These are phyloP conservation scores for Botrytis sinoallii DNA, from an alignment of 2,329 filamentous ascomycete genomes.

Conservation along the genomic window DNA sequence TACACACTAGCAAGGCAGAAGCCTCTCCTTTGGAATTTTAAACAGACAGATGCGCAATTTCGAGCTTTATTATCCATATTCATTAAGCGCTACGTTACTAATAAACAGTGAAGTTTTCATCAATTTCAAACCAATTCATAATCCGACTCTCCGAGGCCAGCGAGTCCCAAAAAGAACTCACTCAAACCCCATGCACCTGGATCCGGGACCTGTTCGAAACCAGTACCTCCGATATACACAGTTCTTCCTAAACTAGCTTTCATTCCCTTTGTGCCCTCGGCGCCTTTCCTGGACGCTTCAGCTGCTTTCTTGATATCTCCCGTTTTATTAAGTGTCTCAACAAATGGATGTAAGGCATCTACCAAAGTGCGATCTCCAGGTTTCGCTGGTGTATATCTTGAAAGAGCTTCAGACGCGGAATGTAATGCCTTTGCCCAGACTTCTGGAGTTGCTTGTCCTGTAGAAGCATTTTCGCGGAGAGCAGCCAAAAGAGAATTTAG, in stretches of 20 bases:
- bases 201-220: constrained; percentile 70
- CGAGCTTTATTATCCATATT: background rate
- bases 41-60: background rate
- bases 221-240: constrained; percentile 76
- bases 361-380: constrained; percentile 87
- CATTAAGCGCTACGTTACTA: constrained; percentile 1
- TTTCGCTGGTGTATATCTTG: constrained; percentile 82
- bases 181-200: constrained; percentile 75
- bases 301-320: constrained; percentile 71
- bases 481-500: constrained; percentile 64
- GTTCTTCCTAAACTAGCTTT: constrained; percentile 79
- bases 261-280: constrained; percentile 88
- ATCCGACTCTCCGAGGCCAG: constrained; percentile 43
- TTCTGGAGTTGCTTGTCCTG: constrained; percentile 42
- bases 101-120: background rate
- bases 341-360: constrained; percentile 86
- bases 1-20: background rate
- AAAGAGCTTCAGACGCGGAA: constrained; percentile 67
- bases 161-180: constrained; percentile 77
- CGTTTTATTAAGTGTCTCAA: constrained; percentile 64
- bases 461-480: constrained; percentile 31
- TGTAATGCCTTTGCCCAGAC: constrained; percentile 64
- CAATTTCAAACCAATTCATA: constrained; percentile 37
- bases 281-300: constrained; percentile 68
- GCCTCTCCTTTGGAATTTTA: background rate